Evolutionary conservation across 2,329 filamentous ascomycete species (phyloP), one percentile per base, ranked within the genome.

Genomic region (Karstenula rhodostoma): DNA sequence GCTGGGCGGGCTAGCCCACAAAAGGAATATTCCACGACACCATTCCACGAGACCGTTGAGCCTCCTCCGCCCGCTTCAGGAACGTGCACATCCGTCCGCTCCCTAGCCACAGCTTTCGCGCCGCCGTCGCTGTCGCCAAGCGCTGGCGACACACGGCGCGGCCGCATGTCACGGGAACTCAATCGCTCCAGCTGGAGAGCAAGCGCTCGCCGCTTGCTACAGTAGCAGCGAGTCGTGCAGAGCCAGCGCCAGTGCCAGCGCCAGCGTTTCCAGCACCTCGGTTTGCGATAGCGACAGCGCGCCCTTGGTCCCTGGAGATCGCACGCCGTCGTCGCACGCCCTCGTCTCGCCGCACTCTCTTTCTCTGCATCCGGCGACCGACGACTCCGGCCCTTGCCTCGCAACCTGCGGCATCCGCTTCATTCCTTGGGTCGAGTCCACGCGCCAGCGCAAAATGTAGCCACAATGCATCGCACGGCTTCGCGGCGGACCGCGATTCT

Each of bases 1-100:
- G 22, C 37, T 10, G 12, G 2, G 1, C 33, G 19, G 52, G 15
- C 52, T 55, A 47, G 23, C 42, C 52, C 52, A 35, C 52, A 44
- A 53, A 23, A 22, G 53, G 53, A 47, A 56, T 19, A 56, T 56
- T 56, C 32, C 43, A 48, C 54, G 46, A 40, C 17, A 55, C 52
- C 52, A 42, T 47, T 55, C 29, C 12, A 32, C 54, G 35, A 40
- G 37, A 55, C 52, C 52, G 52, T 55, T 55, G 42, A 12, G 52
- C 42, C 42, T 22, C 10, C 10, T 50, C 27, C 29, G 29, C 47
- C 29, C 27, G 47, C 10, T 12, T 23, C 17, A 47, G 43, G 2
- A 48, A 47, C 43, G 35, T 42, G 37, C 40, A 25, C 27, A 25
- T 40, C 49, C 32, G 32, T 25, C 22, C 22, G 49, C 19, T 27